A percentile compares a stretch with the other conserved stretches of the same genome.
phyloP scores from a whole-genome alignment of 495 filamentous ascomycete genomes.

The Apodospora peruviana region DNA sequence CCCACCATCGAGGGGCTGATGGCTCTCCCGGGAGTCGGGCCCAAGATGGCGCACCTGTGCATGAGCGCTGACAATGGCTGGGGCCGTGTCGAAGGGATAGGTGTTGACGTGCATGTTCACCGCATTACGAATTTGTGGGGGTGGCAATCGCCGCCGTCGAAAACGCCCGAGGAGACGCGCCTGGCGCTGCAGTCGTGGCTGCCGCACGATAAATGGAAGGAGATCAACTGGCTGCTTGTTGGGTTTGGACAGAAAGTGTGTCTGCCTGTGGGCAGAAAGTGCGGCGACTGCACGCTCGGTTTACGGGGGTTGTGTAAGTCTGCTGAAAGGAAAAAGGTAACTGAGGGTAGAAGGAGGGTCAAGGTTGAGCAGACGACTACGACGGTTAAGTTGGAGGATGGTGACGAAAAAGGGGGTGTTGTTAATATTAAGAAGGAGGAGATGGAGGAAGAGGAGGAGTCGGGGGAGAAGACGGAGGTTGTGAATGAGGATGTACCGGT shows the following conservation, averaged over 20 bases:
- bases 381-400: slow-evolving; percentile 20
- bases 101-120: slow-evolving; percentile 68
- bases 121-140: slow-evolving; percentile 96
- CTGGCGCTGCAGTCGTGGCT: slow-evolving; percentile 75
- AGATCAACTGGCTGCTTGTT: slow-evolving; percentile 89
- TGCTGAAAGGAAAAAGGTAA: slow-evolving; percentile 54
- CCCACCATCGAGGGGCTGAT: slow-evolving; percentile 71
- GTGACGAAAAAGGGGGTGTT: slow-evolving; percentile 20
- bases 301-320: slow-evolving; percentile 69
- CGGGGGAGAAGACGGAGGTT: slow-evolving; percentile 1
- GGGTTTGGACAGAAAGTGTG: slow-evolving; percentile 86
- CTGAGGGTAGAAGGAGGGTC: slow-evolving; percentile 37
- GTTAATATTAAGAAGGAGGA: slow-evolving; percentile 19
- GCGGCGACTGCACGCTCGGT: slow-evolving; percentile 77
- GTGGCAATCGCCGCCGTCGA: slow-evolving; percentile 68
- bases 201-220: slow-evolving; percentile 82
- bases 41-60: slow-evolving; percentile 96
- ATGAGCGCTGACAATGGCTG: slow-evolving; percentile 56
- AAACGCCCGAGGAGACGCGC: slow-evolving; percentile 81
- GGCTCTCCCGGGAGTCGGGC: slow-evolving; percentile 83
- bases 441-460: slow-evolving; percentile 4
- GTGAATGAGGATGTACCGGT: slow-evolving; percentile 1
- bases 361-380: no score
- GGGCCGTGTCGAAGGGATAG: slow-evolving; percentile 55
- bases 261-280: slow-evolving; percentile 70